Base-by-base conservation (phyloP, 352 stramenopile species). In the Phytopythium litorale region DNA sequence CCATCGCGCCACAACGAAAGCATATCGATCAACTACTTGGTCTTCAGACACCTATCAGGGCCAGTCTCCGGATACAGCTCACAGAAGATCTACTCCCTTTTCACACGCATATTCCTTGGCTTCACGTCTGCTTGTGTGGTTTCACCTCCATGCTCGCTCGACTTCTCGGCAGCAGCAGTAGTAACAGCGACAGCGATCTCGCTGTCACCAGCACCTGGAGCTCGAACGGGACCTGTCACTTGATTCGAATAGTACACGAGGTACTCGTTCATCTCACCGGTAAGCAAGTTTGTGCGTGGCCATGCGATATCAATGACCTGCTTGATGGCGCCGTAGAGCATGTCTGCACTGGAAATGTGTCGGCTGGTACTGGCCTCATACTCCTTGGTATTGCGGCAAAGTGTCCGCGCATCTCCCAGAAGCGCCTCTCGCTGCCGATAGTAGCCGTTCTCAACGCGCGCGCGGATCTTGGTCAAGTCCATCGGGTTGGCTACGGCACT, bases 401-500 rank as follows among this genome's bases (percentile, higher is more conserved):
- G 5, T 2, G 28, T 56, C 18, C 7, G 28, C 28, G 33, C 18
- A 43, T 56, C 50, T 30, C 50, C 13, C 28, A 42, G 12, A 6
- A 56, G 15, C 30, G 30, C 30, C 16, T 56, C 50, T 9, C 28
- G 50, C 50, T 43, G 50, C 50, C 50, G 50, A 23, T 56, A 56
- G 32, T 56, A 56, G 16, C n/a, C 50, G 30, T 45, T 56, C 13
- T 21, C 50, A 40, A 56, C 7, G 1, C 50, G 50, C 19, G 50
- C 50, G 25, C 50, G 50, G 33, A 56, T 56, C 50, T 42, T 42
- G 23, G 18, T 56, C 4, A 56, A 23, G 33, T 56, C 50, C 28
- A 56, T 23, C 11, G 50, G 50, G n/a, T 56, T 56, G 7, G 28
- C 50, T 12, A 56, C 33, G 18, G 43, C 33, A 6, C 33, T 25